A percentile compares a stretch with the other conserved stretches of the same genome.
Conservation (phyloP, 2,329 filamentous ascomycete species). For the Drechslerella dactyloides region DNA sequence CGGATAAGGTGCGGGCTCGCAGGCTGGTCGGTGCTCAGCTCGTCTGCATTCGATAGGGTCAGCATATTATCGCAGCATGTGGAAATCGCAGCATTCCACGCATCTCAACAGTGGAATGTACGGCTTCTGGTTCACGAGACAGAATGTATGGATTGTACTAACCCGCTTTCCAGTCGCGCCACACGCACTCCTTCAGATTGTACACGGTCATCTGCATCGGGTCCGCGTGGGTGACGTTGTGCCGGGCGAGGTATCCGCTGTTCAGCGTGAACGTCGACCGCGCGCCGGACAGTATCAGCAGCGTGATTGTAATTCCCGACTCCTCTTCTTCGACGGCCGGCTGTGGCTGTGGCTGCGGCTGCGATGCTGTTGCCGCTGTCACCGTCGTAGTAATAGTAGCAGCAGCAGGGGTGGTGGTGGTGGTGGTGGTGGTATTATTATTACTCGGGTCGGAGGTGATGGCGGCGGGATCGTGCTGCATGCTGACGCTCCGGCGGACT, state of each 20-base stretch:
- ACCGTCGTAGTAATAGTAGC: too few species aligned
- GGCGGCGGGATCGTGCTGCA: neutral
- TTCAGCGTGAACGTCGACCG: constrained; percentile 54
- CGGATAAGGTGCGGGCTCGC: constrained; percentile 43
- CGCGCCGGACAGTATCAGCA: constrained; percentile 54
- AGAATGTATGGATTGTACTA: constrained; percentile 22
- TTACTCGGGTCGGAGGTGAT: neutral
- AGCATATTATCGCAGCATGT: neutral
- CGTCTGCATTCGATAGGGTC: constrained; percentile 13
- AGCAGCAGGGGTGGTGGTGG: constrained; percentile 42
- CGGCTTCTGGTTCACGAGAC: too few species aligned
- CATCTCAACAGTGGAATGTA: too few species aligned
- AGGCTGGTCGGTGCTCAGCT: constrained; percentile 40
- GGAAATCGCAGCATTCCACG: neutral
- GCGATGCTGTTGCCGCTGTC: constrained; percentile 13
- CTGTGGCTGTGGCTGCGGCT: constrained; percentile 19
- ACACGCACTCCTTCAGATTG: constrained; percentile 55
- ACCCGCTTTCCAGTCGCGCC: constrained; percentile 56
- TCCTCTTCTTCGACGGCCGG: constrained; percentile 35
- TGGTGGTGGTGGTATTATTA: neutral
- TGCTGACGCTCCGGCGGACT: constrained; percentile 1
- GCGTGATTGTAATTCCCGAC: constrained; percentile 32
- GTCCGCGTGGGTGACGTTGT: constrained; percentile 53
- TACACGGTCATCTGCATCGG: constrained; percentile 54
- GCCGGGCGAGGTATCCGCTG: constrained; percentile 52